Evolutionary conservation across 768 basidiomycete genomes (phyloP), one percentile per base, ranked within the genome.

Genomic region (Leccinellum luteum): DNA sequence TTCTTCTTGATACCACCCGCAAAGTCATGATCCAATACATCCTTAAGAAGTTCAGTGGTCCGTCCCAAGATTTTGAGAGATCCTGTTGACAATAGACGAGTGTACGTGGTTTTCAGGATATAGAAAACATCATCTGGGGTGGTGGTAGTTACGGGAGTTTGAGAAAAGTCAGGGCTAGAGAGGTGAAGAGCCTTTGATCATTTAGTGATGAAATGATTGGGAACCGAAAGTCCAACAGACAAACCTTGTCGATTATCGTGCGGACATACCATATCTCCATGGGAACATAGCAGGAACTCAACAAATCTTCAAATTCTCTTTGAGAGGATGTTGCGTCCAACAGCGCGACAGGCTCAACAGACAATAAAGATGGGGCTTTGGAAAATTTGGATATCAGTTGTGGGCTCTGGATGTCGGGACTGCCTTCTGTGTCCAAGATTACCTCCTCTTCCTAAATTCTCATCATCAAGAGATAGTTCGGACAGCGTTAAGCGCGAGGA

Each of bases 41-140:
- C 87, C 51, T 82, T 80, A 17, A 97, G 75, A 47, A 81, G 83
- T 14, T 81, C 79, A 3, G 86, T 75, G 52, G 85, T 86, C 27
- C 76, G 78, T 57, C 83, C 77, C 2, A 92, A 78, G 3, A 81
- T 82, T 6, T 70, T 67, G 4, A 85, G 60, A 3, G 88, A 88
- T 0, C 92, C 93, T 0, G 90, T 89, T 0, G 90, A 88, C 17
- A 97, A 69, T 31, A 94, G 74, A 12, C 97, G 84, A 19, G 83
- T 78, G 5, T 94, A 78, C 3, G 95, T 87, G 7, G 85, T 79
- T 72, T 97, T 98, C 58, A 98, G 78, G 56, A 99, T 88, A 74
- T 97, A 99, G 75, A 98, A 99, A 2, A 89, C 90, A 64, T 98
- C 97, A 70, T 99, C 97, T 0, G 92, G 92, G 0, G 85, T 85